Conservation (phyloP, 192 early-diverging fungal species). For the Coemansia erecta region DNA sequence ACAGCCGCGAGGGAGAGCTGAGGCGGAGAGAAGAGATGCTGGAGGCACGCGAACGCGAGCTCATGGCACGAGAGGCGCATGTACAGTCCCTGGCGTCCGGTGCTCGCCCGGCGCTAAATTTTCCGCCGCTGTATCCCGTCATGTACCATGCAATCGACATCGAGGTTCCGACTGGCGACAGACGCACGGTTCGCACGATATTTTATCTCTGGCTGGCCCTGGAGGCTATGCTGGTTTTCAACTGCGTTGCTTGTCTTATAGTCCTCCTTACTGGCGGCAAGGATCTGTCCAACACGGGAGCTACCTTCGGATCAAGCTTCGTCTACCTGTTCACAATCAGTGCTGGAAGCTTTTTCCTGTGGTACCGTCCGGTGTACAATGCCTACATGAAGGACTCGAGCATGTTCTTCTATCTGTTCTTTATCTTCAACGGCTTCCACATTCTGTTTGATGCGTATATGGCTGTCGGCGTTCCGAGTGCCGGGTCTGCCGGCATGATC, state of each 20-base stretch:
- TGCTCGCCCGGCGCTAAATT: slow-evolving; percentile 71
- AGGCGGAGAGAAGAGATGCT: slow-evolving; percentile 72
- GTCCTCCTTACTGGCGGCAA: slow-evolving; percentile 65
- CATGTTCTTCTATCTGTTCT: slow-evolving; percentile 82
- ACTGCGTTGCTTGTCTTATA: slow-evolving; percentile 75
- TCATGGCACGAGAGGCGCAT: slow-evolving; percentile 63
- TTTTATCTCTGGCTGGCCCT: slow-evolving; percentile 76
- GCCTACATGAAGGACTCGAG: slow-evolving; percentile 85
- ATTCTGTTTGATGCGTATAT: slow-evolving; percentile 78
- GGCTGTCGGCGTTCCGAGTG: slow-evolving; percentile 80
- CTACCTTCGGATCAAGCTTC: slow-evolving; percentile 77
- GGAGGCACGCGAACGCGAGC: slow-evolving; percentile 69
- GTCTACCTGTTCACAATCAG: slow-evolving; percentile 75
- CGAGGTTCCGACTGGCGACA: slow-evolving; percentile 68
- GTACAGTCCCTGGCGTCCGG: slow-evolving; percentile 55
- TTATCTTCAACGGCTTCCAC: slow-evolving; percentile 85
- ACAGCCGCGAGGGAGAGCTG: slow-evolving; percentile 68
- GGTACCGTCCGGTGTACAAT: slow-evolving; percentile 88
- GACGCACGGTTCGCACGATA: slow-evolving; percentile 62
- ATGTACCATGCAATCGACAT: slow-evolving; percentile 77
- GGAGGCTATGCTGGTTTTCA: slow-evolving; percentile 67
- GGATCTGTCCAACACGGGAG: slow-evolving; percentile 64
- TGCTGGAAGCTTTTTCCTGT: slow-evolving; percentile 72
- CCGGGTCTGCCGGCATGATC: slow-evolving; percentile 79
- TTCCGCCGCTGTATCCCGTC: slow-evolving; percentile 79